These are phyloP conservation scores for Dicorynia guianensis DNA, from an alignment of 306 rosid genomes.

Conservation along the genomic window DNA sequence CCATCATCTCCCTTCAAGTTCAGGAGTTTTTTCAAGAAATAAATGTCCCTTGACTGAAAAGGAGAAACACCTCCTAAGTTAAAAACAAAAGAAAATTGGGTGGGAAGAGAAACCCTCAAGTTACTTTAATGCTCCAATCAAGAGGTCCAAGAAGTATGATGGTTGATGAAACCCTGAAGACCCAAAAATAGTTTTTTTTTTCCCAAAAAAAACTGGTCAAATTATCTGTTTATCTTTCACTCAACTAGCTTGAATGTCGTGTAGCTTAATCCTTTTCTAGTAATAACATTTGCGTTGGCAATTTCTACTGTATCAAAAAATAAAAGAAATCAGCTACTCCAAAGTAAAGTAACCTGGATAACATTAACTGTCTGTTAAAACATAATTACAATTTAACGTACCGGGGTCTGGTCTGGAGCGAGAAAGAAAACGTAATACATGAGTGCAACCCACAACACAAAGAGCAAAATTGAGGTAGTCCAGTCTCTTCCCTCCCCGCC, in stretches of 20 bases:
- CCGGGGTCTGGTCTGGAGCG: conserved; percentile 93
- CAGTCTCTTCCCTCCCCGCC: conserved; percentile 68
- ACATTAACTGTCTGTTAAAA: no score
- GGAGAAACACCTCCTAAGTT: background rate
- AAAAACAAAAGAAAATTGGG: background rate
- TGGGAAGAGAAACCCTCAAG: background rate
- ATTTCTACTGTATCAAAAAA: conserved; percentile 14
- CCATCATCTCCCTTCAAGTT: conserved; percentile 85
- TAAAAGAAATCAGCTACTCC: background rate
- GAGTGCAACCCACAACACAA: conserved; percentile 73
- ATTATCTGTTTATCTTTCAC: no score
- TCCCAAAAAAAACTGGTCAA: background rate
- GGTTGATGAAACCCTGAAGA: background rate
- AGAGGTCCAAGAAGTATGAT: background rate
- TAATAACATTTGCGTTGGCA: background rate
- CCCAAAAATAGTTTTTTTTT: background rate
- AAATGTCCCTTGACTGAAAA: conserved; percentile 71
- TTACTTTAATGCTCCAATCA: background rate
- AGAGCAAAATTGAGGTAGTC: conserved; percentile 82
- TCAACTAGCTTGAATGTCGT: background rate
- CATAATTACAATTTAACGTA: conserved; percentile 25
- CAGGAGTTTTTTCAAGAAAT: conserved; percentile 83
- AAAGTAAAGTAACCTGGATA: no score
- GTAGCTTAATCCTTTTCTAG: background rate
- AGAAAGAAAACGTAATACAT: conserved; percentile 75